Base-by-base conservation (phyloP, 139 green algal species). In the Haematococcus lacustris region DNA sequence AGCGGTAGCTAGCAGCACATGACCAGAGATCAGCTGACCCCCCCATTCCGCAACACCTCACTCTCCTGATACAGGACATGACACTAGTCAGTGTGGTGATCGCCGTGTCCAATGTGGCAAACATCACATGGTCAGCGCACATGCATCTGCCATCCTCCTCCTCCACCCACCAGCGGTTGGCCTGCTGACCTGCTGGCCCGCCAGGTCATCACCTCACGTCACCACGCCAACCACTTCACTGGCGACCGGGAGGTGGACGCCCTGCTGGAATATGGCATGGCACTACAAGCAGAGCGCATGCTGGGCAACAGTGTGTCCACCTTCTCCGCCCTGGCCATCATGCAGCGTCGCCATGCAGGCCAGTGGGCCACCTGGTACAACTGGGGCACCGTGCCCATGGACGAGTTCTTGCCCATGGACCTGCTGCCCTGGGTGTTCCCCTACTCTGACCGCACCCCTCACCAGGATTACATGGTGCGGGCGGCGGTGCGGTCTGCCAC, bases 321-420 rank as follows among this genome's bases (percentile, higher is more conserved):
- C 35, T 85, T 82, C 28, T 66, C 71, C 0, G 78, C 77, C 26
- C 75, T 88, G 47, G 70, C 64, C 26, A 71, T 88, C 32, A 61
- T 88, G 73, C 66, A 88, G 83, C 83, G 83, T 9, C 76, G 77
- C 26, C 75, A 76, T 39, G 25, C 21, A 3, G 73, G 73, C 38
- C 51, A 39, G 1, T 84, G 76, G 79, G 82, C 78, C 0, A 51
- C 73, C 34, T 81, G 84, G 70, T 87, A 87, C 82, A 87, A 87
- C 66, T 71, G 71, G 13, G 82, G 82, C 71, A 77, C 82, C 66
- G 73, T 85, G 40, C 82, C 82, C 23, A 65, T 87, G 28, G 40
- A 66, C 3, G 37, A 26, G 21, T 38, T 28, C 5, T 37, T 83
- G 51, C 78, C 78, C 32, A 25, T 71, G 34, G 35, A 38, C 35